These are phyloP conservation scores for Gautieria morchelliformis DNA, from an alignment of 768 basidiomycete genomes.

Conservation along the genomic window DNA sequence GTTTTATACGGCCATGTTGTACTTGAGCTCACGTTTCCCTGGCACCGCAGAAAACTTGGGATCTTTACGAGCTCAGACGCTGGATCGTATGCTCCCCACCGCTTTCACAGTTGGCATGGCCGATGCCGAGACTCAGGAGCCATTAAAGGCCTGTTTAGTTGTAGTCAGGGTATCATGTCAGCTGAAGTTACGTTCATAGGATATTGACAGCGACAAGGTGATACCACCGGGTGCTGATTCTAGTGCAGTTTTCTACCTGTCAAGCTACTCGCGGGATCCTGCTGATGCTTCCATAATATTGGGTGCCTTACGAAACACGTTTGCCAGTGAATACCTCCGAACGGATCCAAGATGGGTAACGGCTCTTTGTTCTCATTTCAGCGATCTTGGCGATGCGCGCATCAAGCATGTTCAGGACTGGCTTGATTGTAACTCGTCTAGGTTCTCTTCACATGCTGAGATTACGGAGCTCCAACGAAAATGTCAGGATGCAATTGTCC, in stretches of 20 bases:
- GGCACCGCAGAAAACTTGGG: background rate
- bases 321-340: constrained; percentile 13
- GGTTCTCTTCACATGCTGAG: constrained; percentile 37
- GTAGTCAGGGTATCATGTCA: background rate
- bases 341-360: constrained; percentile 35
- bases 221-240: background rate
- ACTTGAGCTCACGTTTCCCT: background rate
- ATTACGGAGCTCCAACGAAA: constrained; percentile 36
- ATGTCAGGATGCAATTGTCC: constrained; percentile 34
- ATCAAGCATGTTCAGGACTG: constrained; percentile 40
- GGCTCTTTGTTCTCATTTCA: constrained; percentile 29
- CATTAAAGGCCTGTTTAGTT: background rate
- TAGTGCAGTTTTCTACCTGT: background rate
- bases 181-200: background rate
- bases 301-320: background rate
- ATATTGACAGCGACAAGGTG: background rate
- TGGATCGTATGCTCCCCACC: background rate
- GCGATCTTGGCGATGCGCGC: constrained; percentile 30
- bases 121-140: background rate
- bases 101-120: background rate
- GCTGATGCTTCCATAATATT: background rate
- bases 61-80: background rate
- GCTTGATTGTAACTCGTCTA: constrained; percentile 38
- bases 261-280: too few species aligned
- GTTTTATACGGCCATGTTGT: constrained; percentile 14